A percentile compares a stretch with the other conserved stretches of the same genome.
These are phyloP conservation scores for Paraphysoderma sedebokerense DNA, from an alignment of 371 early-diverging fungal species.

Conservation along the genomic window DNA sequence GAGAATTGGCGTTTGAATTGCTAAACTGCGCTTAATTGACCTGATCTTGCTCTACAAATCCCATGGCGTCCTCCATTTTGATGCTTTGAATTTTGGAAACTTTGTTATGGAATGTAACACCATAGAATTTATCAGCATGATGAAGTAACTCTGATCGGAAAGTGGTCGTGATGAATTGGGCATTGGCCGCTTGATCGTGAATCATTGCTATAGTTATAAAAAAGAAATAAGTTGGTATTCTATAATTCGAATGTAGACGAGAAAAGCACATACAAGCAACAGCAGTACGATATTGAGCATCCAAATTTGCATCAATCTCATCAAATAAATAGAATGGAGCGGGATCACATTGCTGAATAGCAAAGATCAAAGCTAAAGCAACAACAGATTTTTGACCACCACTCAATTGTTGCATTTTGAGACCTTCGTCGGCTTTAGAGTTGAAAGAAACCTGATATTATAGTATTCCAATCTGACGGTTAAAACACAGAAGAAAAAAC, in stretches of 20 bases:
- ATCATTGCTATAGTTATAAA: slow-evolving; percentile 49
- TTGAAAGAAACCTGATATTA: slow-evolving; percentile 76
- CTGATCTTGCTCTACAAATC: slow-evolving; percentile 39
- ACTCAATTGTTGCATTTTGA: slow-evolving; percentile 88
- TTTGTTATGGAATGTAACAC: slow-evolving; percentile 81
- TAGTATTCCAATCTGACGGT: no score
- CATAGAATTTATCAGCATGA: slow-evolving; percentile 87
- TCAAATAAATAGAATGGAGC: slow-evolving; percentile 99
- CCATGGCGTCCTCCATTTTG: slow-evolving; percentile 41
- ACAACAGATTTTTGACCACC: slow-evolving; percentile 99
- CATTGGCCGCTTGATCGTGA: slow-evolving; percentile 60
- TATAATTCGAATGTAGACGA: background rate
- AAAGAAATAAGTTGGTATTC: background rate
- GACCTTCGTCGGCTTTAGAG: slow-evolving; percentile 68
- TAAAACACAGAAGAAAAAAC: no score
- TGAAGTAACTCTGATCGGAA: slow-evolving; percentile 89
- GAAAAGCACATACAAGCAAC: slow-evolving; percentile 48
- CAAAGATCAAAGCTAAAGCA: slow-evolving; percentile 94
- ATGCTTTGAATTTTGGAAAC: slow-evolving; percentile 54
- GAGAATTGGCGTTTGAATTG: no score
- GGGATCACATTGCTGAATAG: slow-evolving; percentile 96
- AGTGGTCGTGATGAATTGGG: slow-evolving; percentile 95
- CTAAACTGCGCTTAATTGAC: background rate
- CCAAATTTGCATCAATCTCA: slow-evolving; percentile 99
- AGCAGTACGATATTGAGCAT: slow-evolving; percentile 85